Percentiles rank a stretch among this genome's conserved stretches.
Evolutionary conservation across 2,329 filamentous ascomycete species (phyloP).

Genomic region (Fusarium compactum): DNA sequence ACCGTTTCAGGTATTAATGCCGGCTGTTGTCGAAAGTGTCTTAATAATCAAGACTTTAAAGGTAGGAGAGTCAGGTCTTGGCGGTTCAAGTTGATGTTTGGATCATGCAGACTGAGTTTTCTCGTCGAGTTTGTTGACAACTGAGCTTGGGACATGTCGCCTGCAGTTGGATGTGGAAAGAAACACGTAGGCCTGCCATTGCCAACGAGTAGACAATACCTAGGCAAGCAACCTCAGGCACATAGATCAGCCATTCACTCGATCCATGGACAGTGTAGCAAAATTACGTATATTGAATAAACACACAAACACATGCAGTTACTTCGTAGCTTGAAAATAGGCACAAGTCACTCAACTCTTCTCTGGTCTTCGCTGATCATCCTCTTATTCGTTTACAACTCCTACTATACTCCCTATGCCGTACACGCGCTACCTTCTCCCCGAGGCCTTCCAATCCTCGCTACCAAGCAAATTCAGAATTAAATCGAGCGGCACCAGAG

Average conservation of each 20-base stretch:
- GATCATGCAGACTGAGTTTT: background rate
- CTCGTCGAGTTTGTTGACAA: background rate
- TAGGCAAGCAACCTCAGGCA: background rate
- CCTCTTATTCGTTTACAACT: constrained; percentile 29
- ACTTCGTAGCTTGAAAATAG: constrained; percentile 14
- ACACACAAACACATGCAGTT: constrained; percentile 7
- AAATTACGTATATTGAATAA: constrained; percentile 28
- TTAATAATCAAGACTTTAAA: constrained; percentile 33
- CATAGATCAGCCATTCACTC: background rate
- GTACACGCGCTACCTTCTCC: constrained; percentile 4
- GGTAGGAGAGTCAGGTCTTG: background rate
- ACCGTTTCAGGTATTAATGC: constrained; percentile 26
- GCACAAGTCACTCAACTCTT: constrained; percentile 21
- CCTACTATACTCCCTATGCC: background rate
- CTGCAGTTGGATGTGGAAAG: background rate
- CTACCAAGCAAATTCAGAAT: constrained; percentile 46
- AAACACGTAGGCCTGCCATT: background rate
- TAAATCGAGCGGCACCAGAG: constrained; percentile 40
- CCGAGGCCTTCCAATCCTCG: constrained; percentile 32
- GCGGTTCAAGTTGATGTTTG: background rate
- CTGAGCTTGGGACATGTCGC: background rate
- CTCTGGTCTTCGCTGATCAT: constrained; percentile 14
- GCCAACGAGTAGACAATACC: background rate
- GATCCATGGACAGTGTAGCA: background rate
- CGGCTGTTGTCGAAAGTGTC: background rate